Base-by-base conservation (phyloP, 208 protist genomes). In the Trypanosoma cruzi region DNA sequence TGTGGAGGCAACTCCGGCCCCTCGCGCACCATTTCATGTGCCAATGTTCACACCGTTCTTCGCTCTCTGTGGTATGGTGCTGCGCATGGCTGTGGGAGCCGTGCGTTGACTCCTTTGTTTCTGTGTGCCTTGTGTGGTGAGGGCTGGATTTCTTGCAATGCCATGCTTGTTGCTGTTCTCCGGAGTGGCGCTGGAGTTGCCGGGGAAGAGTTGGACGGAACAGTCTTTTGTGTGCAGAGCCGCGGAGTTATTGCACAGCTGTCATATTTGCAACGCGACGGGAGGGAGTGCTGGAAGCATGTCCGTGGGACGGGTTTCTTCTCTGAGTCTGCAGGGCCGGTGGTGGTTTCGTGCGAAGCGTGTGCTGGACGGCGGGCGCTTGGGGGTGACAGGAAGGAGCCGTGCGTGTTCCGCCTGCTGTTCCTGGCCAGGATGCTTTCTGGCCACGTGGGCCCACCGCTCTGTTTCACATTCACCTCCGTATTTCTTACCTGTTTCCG, bases 1-100 rank as follows among this genome's bases (percentile, higher is more conserved):
- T 78, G 85, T 79, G 71, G 75, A 52, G 74, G 82, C 58, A 72
- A 82, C 44, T 60, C 85, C n/a, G 57, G 44, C 4, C 70, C 85
- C 76, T 42, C 64, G 71, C 29, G 77, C 71, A 0, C 76, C 80
- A 4, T 78, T 79, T 55, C 44, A 69, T 36, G 44, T 90, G 54
- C 79, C 76, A 22, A 62, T 87, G 11, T 84, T 90, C 32, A 75
- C 79, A 11, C 59, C 80, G 7, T 87, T 82, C 71, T 90, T 90
- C 64, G 64, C 67, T 18, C 52, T 79, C 0, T 75, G 69, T 54
- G 69, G 60, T 14, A 37, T 49, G 40, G 42, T 37, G 29, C 8
- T 75, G 42, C 22, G 42, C n/a, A 32, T 50, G n/a, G 44, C 68
- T 56, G 50, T n/a, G 42, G 49, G 53, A 49, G 36, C 61, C 18